Evolutionary conservation across 2,329 filamentous ascomycete genomes (phyloP).

Genomic region (Cladosporium cucumerinum): DNA sequence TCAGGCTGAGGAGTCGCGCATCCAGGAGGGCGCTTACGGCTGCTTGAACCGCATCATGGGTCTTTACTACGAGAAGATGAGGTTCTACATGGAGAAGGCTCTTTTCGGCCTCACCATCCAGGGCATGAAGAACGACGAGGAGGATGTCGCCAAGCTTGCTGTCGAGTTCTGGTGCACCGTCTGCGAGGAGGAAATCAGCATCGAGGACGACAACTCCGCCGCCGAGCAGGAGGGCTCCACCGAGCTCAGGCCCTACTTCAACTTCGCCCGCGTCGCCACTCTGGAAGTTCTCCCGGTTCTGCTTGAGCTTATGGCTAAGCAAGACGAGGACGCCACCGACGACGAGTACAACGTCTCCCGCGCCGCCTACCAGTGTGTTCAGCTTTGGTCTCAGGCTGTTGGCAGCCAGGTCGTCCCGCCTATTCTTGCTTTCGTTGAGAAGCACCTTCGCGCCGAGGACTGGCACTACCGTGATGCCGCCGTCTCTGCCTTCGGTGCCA

Average conservation of each 20-base stretch:
- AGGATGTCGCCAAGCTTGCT: slow-evolving; percentile 95
- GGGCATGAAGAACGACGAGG: slow-evolving; percentile 97
- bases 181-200: slow-evolving; percentile 95
- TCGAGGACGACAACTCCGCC: slow-evolving; percentile 92
- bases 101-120: slow-evolving; percentile 95
- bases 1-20: slow-evolving; percentile 82
- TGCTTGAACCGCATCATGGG: slow-evolving; percentile 98
- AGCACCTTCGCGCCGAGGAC: slow-evolving; percentile 82
- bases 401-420: slow-evolving; percentile 78
- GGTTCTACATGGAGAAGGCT: slow-evolving; percentile 99
- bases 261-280: slow-evolving; percentile 90
- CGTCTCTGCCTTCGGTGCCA: slow-evolving; percentile 94
- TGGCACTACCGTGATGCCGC: slow-evolving; percentile 95
- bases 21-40: slow-evolving; percentile 94
- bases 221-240: slow-evolving; percentile 68
- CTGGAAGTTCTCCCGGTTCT: slow-evolving; percentile 92
- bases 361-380: slow-evolving; percentile 92
- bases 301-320: slow-evolving; percentile 83
- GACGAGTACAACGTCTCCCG: slow-evolving; percentile 97
- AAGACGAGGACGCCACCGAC: slow-evolving; percentile 94
- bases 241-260: slow-evolving; percentile 88
- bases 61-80: slow-evolving; percentile 99
- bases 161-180: slow-evolving; percentile 99
- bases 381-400: slow-evolving; percentile 91
- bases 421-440: slow-evolving; percentile 87